phyloP scores from a whole-genome alignment of 1,284 basidiomycete species.

The Cerioporus squamosus region DNA sequence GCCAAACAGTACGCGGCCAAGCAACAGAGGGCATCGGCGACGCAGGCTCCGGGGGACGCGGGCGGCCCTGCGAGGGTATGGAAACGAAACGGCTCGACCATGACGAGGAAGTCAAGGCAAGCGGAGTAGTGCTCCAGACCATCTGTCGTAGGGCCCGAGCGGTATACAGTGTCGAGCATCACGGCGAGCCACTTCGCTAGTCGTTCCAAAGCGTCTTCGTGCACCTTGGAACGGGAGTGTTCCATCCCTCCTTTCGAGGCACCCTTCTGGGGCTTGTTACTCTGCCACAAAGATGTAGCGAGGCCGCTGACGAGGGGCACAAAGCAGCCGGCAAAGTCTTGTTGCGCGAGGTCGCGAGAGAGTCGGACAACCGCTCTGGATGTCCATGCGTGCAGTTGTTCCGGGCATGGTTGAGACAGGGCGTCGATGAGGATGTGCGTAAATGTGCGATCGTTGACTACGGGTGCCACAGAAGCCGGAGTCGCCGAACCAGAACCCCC shows the following conservation, averaged over 20 bases:
- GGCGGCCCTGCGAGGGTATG: slow-evolving; percentile 15
- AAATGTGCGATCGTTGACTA: slow-evolving; percentile 29
- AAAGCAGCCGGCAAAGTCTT: slow-evolving; percentile 31
- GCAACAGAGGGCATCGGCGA: slow-evolving; percentile 35
- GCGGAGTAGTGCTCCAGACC: slow-evolving; percentile 11
- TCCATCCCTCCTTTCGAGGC: neutral
- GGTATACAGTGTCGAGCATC: slow-evolving; percentile 21
- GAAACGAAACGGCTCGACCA: slow-evolving; percentile 13
- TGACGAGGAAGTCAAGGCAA: slow-evolving; percentile 26
- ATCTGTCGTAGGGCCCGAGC: neutral
- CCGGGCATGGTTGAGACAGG: slow-evolving; percentile 13
- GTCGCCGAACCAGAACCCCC: neutral
- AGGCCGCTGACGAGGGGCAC: slow-evolving; percentile 27
- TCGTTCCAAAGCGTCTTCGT: slow-evolving; percentile 16
- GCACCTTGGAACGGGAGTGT: neutral
- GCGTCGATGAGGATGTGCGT: slow-evolving; percentile 24
- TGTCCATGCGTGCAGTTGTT: slow-evolving; percentile 39
- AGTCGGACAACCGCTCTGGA: slow-evolving; percentile 43
- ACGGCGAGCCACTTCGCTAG: slow-evolving; percentile 34
- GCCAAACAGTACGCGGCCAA: slow-evolving; percentile 36
- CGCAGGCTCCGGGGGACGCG: slow-evolving; percentile 12
- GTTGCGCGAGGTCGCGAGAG: slow-evolving; percentile 33
- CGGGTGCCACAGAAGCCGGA: slow-evolving; percentile 2
- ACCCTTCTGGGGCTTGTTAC: neutral
- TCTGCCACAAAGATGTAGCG: slow-evolving; percentile 14